phyloP scores from a whole-genome alignment of 352 stramenopile species.

The Phytophthora kernoviae region DNA sequence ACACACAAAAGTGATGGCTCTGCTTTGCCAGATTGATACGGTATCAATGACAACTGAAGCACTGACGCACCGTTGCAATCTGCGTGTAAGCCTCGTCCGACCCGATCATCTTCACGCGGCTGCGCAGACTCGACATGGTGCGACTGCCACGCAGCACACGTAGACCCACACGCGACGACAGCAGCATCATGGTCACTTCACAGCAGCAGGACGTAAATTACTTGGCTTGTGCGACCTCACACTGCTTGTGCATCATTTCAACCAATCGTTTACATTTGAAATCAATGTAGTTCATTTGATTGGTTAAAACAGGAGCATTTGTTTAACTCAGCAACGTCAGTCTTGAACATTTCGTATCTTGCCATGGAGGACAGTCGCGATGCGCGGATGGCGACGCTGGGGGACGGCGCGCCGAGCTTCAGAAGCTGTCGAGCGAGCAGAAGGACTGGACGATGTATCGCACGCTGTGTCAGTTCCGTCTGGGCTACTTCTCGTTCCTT shows the following conservation, averaged over 20 bases:
- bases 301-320: too few species aligned
- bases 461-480: conserved; percentile 78
- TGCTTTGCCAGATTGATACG: not conserved
- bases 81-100: conserved; percentile 77
- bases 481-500: conserved; percentile 90
- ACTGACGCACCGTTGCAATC: conserved; percentile 57
- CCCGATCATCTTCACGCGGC: conserved; percentile 76
- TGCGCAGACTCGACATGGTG: conserved; percentile 41
- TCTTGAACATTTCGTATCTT: too few species aligned
- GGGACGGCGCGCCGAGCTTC: conserved; percentile 68
- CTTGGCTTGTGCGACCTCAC: too few species aligned
- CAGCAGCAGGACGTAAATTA: too few species aligned
- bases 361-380: conserved; percentile 37
- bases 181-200: conserved; percentile 39
- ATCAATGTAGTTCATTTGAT: too few species aligned
- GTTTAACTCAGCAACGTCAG: too few species aligned
- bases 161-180: conserved; percentile 26
- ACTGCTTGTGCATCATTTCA: not conserved
- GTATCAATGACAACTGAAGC: not conserved
- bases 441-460: conserved; percentile 80
- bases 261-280: too few species aligned
- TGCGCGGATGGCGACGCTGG: conserved; percentile 62
- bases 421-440: conserved; percentile 66
- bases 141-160: conserved; percentile 31
- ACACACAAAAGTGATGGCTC: not conserved